Percentiles rank a stretch among this genome's conserved stretches.
Evolutionary conservation across 2,329 filamentous ascomycete genomes (phyloP).

Genomic region (Chaetomium globosum): DNA sequence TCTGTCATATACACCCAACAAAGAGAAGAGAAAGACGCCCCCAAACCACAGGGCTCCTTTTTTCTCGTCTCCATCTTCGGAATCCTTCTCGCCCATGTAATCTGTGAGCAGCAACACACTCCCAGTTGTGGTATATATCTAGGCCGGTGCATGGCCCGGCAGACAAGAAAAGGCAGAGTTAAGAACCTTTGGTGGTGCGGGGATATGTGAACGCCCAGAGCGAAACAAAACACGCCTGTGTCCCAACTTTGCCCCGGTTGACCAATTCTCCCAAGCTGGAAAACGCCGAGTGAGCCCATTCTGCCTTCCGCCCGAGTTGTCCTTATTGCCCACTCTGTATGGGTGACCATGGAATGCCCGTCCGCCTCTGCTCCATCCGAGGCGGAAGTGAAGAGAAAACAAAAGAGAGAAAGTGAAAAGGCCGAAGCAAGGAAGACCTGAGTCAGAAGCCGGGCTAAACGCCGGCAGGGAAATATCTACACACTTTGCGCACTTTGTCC

Average conservation of each 20-base stretch:
- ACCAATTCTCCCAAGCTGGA: not conserved
- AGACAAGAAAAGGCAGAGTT: not conserved
- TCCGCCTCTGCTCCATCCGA: not conserved
- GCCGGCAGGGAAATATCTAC: constrained; percentile 2
- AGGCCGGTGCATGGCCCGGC: not conserved
- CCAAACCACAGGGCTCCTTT: not conserved
- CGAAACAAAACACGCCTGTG: constrained; percentile 2
- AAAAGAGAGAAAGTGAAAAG: not conserved
- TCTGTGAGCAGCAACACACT: not conserved
- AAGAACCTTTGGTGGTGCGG: not conserved
- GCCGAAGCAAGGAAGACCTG: not conserved
- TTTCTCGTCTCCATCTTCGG: not conserved
- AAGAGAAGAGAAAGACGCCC: not conserved
- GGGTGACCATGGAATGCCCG: not conserved
- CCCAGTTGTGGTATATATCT: not conserved
- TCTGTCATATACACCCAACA: constrained; percentile 13
- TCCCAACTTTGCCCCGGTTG: not conserved
- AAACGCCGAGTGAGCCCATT: constrained; percentile 15
- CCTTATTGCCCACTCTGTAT: constrained; percentile 2
- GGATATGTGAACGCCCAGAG: not conserved
- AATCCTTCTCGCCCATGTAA: not conserved
- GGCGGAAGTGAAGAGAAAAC: not conserved
- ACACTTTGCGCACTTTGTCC: constrained; percentile 23
- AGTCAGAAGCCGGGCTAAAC: constrained; percentile 11
- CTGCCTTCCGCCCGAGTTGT: not conserved